A percentile compares a stretch with the other conserved stretches of the same genome.
Conservation (phyloP, 768 basidiomycete species). For the Kwoniella dendrophila region DNA sequence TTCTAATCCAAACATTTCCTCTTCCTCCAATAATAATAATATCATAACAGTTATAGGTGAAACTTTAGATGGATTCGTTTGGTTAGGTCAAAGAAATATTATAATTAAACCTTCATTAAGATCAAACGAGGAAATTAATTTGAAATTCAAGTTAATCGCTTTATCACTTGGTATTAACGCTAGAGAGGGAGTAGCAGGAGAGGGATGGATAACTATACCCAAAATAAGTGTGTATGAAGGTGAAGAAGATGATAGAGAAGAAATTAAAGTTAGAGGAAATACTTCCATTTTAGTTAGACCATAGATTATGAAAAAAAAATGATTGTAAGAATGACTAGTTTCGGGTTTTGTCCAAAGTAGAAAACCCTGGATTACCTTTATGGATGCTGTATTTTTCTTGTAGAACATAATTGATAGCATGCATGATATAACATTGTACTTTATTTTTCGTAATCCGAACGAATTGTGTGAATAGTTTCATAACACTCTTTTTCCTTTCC, state of each 20-base stretch:
- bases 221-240: slow-evolving; percentile 36
- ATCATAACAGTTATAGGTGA: slow-evolving; percentile 75
- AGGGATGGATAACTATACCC: slow-evolving; percentile 44
- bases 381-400: too few relatives aligned
- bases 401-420: too few relatives aligned
- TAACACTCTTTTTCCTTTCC: too few relatives aligned
- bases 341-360: too few relatives aligned
- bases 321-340: too few relatives aligned
- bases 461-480: too few relatives aligned
- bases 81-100: slow-evolving; percentile 71
- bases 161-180: slow-evolving; percentile 7
- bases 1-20: slow-evolving; percentile 75
- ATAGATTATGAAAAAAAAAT: neutral
- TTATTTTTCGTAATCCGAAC: too few relatives aligned
- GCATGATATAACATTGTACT: too few relatives aligned
- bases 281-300: slow-evolving; percentile 10
- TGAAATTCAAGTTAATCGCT: slow-evolving; percentile 39
- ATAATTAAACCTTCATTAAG: slow-evolving; percentile 70
- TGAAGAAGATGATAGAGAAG: slow-evolving; percentile 29
- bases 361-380: too few relatives aligned
- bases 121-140: slow-evolving; percentile 59
- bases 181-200: slow-evolving; percentile 13
- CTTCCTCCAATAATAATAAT: slow-evolving; percentile 66
- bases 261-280: slow-evolving; percentile 20
- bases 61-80: slow-evolving; percentile 73